These are phyloP conservation scores for Glonium stellatum DNA, from an alignment of 495 filamentous ascomycete species.

Conservation along the genomic window DNA sequence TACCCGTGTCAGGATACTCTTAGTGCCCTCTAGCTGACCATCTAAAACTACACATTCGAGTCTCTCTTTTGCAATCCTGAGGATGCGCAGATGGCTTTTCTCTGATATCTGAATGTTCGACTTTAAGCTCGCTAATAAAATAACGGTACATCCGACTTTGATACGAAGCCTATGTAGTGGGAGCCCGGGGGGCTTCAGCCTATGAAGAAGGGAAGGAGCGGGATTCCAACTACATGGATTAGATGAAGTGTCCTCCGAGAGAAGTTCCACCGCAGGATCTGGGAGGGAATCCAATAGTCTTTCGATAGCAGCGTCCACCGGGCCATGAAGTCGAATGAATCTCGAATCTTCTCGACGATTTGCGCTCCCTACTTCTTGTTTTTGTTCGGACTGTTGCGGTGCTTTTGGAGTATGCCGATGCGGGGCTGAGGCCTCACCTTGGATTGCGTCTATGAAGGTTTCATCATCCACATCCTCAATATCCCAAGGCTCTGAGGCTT, in stretches of 20 bases:
- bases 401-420: not conserved
- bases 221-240: conserved; percentile 12
- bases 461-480: conserved; percentile 2
- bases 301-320: conserved; percentile 19
- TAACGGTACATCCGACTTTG: conserved; percentile 20
- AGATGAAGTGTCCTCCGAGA: conserved; percentile 16
- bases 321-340: conserved; percentile 22
- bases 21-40: conserved; percentile 16
- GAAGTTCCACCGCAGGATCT: conserved; percentile 18
- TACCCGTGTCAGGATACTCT: conserved; percentile 11
- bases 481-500: conserved; percentile 16
- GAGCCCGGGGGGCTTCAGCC: conserved; percentile 14
- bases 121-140: conserved; percentile 11
- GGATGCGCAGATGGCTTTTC: conserved; percentile 14
- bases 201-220: conserved; percentile 13
- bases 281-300: conserved; percentile 8
- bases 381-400: not conserved
- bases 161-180: conserved; percentile 19
- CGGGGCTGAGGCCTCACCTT: not conserved
- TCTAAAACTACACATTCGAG: conserved; percentile 21
- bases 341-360: conserved; percentile 3
- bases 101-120: conserved; percentile 13
- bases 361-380: too few species aligned
- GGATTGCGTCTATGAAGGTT: not conserved
- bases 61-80: conserved; percentile 8